A percentile compares a stretch with the other conserved stretches of the same genome.
These are phyloP conservation scores for Sclerotinia glacialis DNA, from an alignment of 2,329 filamentous ascomycete genomes.

Conservation along the genomic window DNA sequence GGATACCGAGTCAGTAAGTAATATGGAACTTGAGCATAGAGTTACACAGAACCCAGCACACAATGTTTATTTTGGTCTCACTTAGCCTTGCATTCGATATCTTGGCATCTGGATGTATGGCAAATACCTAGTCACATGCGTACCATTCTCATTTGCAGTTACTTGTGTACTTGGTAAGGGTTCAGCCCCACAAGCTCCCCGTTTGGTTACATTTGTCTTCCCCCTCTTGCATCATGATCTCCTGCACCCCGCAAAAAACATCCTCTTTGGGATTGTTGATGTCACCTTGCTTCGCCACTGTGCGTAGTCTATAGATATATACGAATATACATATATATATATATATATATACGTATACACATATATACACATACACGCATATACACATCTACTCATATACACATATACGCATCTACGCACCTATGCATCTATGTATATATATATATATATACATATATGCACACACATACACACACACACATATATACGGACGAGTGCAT, in stretches of 20 bases:
- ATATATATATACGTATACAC: too few species aligned
- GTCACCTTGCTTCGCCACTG: neutral
- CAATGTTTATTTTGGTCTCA: constrained; percentile 4
- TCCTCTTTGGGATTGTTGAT: neutral
- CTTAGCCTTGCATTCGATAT: neutral
- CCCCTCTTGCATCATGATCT: constrained; percentile 14
- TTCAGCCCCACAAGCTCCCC: neutral
- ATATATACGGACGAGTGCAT: neutral
- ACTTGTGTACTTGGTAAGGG: constrained; percentile 7
- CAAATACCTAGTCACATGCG: neutral
- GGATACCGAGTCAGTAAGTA: constrained; percentile 1
- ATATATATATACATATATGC: too few species aligned
- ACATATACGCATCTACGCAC: too few species aligned
- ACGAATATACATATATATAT: too few species aligned
- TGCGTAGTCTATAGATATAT: neutral
- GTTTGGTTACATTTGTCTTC: neutral
- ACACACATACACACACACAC: too few species aligned
- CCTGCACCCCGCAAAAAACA: constrained; percentile 17
- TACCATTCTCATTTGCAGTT: neutral
- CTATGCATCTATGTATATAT: too few species aligned
- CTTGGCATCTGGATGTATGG: constrained; percentile 1
- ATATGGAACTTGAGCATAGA: neutral
- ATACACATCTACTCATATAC: too few species aligned
- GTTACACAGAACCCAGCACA: neutral
- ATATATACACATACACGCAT: too few species aligned